A percentile compares a stretch with the other conserved stretches of the same genome.
These are phyloP conservation scores for Brassica balearica DNA, from an alignment of 441 rosid genomes.

Conservation along the genomic window DNA sequence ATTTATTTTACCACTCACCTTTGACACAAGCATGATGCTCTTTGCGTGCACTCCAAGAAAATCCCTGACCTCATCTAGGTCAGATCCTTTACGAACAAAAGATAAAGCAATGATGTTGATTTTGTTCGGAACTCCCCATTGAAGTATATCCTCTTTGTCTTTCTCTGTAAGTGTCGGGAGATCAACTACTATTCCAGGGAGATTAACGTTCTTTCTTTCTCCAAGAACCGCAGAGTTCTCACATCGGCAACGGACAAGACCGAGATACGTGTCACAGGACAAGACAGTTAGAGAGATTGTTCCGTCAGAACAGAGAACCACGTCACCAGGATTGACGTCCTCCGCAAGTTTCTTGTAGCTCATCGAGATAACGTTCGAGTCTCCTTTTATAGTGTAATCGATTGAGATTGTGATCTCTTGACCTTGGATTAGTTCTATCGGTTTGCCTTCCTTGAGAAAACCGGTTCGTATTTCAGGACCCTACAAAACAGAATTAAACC, in stretches of 20 bases:
- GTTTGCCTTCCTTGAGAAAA: constrained; percentile 59
- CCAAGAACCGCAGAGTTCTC: constrained; percentile 70
- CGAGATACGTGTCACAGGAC: constrained; percentile 51
- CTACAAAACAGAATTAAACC: constrained; percentile 39
- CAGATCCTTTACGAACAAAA: constrained; percentile 37
- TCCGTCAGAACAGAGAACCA: constrained; percentile 67
- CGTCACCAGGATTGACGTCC: constrained; percentile 60
- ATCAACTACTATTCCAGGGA: constrained; percentile 59
- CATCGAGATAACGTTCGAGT: constrained; percentile 58
- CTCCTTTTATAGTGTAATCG: constrained; percentile 69
- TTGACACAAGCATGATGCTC: constrained; percentile 43
- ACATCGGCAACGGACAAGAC: constrained; percentile 60
- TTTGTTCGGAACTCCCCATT: constrained; percentile 5
- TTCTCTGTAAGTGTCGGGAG: constrained; percentile 25
- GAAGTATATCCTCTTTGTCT: not conserved
- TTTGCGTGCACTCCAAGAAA: constrained; percentile 33
- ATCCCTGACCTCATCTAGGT: constrained; percentile 27
- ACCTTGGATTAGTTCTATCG: constrained; percentile 45
- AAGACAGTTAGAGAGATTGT: constrained; percentile 60
- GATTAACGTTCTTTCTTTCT: constrained; percentile 76
- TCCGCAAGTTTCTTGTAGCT: constrained; percentile 67
- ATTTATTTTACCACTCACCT: constrained; percentile 49
- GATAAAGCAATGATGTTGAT: not conserved
- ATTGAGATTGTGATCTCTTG: constrained; percentile 50
- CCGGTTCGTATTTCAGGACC: constrained; percentile 81